These are phyloP conservation scores for Pleurotus eryngii DNA, from an alignment of 768 basidiomycete species.

Conservation along the genomic window DNA sequence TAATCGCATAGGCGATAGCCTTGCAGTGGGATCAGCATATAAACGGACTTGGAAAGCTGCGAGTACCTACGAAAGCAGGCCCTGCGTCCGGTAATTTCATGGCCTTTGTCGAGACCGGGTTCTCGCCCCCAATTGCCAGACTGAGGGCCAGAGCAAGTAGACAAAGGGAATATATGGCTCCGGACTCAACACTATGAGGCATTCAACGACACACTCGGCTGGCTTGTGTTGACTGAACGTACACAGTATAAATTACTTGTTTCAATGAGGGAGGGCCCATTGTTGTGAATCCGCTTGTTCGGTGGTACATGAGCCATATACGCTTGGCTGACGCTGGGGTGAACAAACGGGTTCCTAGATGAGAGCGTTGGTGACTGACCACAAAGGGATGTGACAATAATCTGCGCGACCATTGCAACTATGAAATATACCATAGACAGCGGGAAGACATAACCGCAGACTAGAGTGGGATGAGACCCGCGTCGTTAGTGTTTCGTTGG, in stretches of 20 bases:
- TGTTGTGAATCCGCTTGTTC: no score
- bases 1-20: neutral
- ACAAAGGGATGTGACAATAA: neutral
- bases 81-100: neutral
- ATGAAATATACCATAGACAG: neutral
- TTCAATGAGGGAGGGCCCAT: no score
- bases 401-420: neutral
- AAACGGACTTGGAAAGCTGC: neutral
- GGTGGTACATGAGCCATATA: neutral
- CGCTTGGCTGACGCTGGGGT: neutral
- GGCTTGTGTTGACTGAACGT: no score
- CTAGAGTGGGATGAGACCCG: neutral
- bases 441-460: conserved; percentile 1
- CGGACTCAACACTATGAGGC: neutral
- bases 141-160: neutral
- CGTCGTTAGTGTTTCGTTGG: no score
- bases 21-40: neutral
- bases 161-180: neutral
- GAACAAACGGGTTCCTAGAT: neutral
- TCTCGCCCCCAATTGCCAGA: neutral
- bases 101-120: neutral
- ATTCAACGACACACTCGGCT: no score
- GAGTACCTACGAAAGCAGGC: neutral
- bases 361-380: neutral
- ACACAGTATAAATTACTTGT: no score